Conservation (phyloP, 176 grass and related monocot genomes). For the Triticum timopheevii region DNA sequence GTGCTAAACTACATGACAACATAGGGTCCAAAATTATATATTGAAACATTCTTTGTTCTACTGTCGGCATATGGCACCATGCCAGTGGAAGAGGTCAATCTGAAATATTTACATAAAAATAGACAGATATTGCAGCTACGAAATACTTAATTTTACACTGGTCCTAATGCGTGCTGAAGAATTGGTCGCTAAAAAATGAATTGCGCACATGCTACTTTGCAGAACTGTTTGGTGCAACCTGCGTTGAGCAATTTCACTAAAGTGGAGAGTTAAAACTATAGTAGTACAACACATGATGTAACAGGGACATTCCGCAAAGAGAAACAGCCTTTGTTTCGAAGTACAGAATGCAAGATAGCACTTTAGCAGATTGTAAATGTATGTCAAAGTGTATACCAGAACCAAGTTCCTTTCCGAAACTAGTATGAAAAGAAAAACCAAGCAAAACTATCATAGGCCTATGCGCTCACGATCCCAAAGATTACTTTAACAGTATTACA, state of each 20-base stretch:
- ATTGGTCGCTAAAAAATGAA: not conserved
- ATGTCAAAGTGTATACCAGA: not conserved
- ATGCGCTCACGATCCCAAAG: not conserved
- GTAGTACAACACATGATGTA: not conserved
- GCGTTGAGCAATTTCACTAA: not conserved
- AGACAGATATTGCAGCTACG: not conserved
- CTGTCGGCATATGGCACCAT: not conserved
- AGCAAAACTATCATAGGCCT: not conserved
- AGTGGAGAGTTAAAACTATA: constrained; percentile 2
- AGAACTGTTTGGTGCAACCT: not conserved
- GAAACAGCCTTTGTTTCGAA: not conserved
- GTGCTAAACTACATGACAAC: not conserved
- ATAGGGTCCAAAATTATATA: not conserved
- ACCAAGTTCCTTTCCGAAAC: not conserved
- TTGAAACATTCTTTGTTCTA: not conserved
- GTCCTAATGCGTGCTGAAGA: not conserved
- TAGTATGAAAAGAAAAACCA: not conserved
- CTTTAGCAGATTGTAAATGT: not conserved
- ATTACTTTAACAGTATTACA: not conserved
- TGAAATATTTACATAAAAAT: not conserved
- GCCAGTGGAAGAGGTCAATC: not conserved
- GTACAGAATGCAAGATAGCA: not conserved
- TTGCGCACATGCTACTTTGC: not conserved
- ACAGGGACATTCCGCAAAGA: not conserved
- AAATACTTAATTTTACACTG: not conserved